Evolutionary conservation across 1,139 yeast species (phyloP).

Genomic region (Blastobotrys indianensis): DNA sequence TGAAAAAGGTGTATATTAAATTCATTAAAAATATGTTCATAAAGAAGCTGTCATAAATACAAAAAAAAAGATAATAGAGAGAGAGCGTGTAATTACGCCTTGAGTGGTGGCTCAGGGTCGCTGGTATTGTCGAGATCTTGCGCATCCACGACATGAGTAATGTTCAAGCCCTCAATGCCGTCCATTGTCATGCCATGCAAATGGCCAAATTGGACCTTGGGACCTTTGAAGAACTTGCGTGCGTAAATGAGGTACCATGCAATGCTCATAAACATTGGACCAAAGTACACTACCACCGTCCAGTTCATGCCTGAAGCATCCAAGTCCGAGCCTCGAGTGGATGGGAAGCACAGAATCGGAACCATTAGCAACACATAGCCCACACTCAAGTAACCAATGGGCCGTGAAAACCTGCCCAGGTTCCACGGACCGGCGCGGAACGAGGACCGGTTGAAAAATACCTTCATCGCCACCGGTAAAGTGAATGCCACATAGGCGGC

Average conservation of each 20-base stretch:
- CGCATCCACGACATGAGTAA: no score
- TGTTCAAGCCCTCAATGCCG: no score
- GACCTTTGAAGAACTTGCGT: constrained; percentile 57
- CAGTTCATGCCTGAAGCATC: constrained; percentile 54
- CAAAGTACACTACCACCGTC: constrained; percentile 60
- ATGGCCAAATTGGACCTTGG: constrained; percentile 47
- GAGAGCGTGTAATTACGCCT: no score
- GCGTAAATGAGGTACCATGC: constrained; percentile 53
- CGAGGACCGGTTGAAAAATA: constrained; percentile 47
- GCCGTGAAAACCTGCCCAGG: constrained; percentile 49
- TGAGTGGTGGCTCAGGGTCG: no score
- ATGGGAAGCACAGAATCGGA: constrained; percentile 63
- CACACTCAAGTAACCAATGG: constrained; percentile 33
- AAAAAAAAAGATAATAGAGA: no score
- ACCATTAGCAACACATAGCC: constrained; percentile 52
- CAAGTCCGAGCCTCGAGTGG: constrained; percentile 23
- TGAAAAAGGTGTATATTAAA: no score
- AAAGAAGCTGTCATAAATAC: no score
- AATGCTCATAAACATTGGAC: constrained; percentile 47
- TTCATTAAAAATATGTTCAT: no score
- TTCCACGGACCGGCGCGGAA: constrained; percentile 69
- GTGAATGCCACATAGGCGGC: constrained; percentile 66
- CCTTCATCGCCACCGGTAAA: constrained; percentile 57
- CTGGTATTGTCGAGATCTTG: no score
- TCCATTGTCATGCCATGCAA: no score